Base-by-base conservation (phyloP, 2,329 filamentous ascomycete genomes). In the Chaetomiaceae sp. region DNA sequence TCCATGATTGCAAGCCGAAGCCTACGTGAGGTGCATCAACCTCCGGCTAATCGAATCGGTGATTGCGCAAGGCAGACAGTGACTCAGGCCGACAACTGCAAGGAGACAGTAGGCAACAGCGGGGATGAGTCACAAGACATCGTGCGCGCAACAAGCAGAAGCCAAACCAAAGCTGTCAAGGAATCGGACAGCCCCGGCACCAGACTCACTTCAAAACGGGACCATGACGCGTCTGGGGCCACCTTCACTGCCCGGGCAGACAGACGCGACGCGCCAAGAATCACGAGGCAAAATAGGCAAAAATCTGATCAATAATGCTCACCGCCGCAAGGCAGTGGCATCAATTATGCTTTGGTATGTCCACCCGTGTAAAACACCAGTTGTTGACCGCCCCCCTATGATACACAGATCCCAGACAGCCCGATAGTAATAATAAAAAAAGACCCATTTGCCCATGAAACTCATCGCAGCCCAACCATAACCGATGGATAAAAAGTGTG, bases 381-480 rank as follows among this genome's bases (percentile, higher is more conserved):
- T 54, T 53, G 44, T 50, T 55, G 53, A 49, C 48, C 49, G 34
- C 48, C 50, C 44, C 47, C 29, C 44, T 58, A 58, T 60, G 54
- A 45, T 58, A 60, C 58, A 60, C 40, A 36, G 44, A 54, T 52
- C 33, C 50, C 53, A 55, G 43, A 54, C 46, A 40, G 25, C 23
- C 42, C 25, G 25, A 30, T n/a, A n/a, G 25, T 27, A 30, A 48
- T 5, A 32, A 49, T 38, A 52, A 30, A 51, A 51, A 48, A 38
- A 48, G 50, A 58, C 43, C 59, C 59, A 56, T 54, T 53, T 56
- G 50, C 53, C 57, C 55, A 47, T 52, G 51, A 61, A 48, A 57
- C 53, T 55, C 54, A 55, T 47, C 47, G 52, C 52, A 58, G 46
- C 45, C 54, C 55, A 52, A 37, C 56, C 50, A 54, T 48, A 48